Evolutionary conservation across 169 alveolate species (phyloP), one percentile per base, ranked within the genome.

Genomic region (Eimeria maxima): DNA sequence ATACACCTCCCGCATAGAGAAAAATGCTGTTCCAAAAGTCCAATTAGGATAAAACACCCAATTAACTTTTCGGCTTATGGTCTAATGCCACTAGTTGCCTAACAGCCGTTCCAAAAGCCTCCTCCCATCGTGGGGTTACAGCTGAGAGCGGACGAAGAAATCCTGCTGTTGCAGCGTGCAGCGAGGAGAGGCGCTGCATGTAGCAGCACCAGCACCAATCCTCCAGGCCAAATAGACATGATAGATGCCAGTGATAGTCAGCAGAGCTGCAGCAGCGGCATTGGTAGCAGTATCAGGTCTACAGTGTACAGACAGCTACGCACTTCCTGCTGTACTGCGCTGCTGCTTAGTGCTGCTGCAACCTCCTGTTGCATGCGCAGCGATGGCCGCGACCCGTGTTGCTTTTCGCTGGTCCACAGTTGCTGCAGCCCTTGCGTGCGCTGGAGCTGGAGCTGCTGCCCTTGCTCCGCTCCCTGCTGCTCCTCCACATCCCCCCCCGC

Each of bases 351-450:
- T 42, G 87, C 87, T 44, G 29, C 87, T 24, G 63, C 87, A 22
- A 76, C 87, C 50, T 76, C 87, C 60, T 42, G 87, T 63, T 76
- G 87, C 87, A 76, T 76, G 87, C 87, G 87, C 42, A 42, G 87
- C 65, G 87, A 76, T 8, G 87, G 87, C 38, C 87, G 87, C 29
- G 87, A 76, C 63, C 87, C 87, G 87, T 76, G 87, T 63, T 76
- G 87, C 87, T 76, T 65, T 65, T 76, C 87, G 65, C 87, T 76
- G 27, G 87, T 76, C 87, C 87, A 76, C 65, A 76, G 87, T 33
- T 76, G 87, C 87, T 76, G 87, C 87, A 20, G 11, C 65, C 27
- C 65, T 38, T 44, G 87, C 38, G 38, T 33, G 38, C 38, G 38
- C 38, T 33, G 38, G 38, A 33, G 38, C 13, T 7, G 65, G n/a